phyloP scores from a whole-genome alignment of 768 basidiomycete species.

The Lactarius psammicola region DNA sequence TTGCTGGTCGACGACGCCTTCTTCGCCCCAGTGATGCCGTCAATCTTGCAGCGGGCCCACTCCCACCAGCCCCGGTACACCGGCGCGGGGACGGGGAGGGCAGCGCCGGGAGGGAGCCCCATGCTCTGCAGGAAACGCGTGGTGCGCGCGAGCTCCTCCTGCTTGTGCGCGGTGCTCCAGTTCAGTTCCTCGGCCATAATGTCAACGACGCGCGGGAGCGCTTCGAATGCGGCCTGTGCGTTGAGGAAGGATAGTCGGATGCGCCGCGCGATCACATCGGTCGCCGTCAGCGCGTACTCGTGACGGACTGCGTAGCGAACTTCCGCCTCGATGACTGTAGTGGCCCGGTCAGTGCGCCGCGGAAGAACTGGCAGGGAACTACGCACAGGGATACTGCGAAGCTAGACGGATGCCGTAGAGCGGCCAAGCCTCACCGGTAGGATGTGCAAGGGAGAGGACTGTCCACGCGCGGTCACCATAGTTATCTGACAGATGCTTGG shows the following conservation, averaged over 20 bases:
- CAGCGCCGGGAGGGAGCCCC: constrained; percentile 60
- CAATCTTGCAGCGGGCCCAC: constrained; percentile 15
- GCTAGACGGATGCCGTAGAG: constrained; percentile 74
- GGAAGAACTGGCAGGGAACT: not conserved
- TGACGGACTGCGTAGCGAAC: constrained; percentile 82
- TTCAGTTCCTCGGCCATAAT: constrained; percentile 85
- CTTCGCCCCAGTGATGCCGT: not conserved
- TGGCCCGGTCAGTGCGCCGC: constrained; percentile 4
- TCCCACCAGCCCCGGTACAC: constrained; percentile 17
- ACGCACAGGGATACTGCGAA: constrained; percentile 72
- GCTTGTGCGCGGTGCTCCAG: constrained; percentile 65
- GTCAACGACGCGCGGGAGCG: constrained; percentile 83
- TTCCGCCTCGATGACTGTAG: constrained; percentile 84
- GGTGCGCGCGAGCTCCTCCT: constrained; percentile 56
- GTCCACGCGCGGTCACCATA: constrained; percentile 98
- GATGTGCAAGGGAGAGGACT: constrained; percentile 75
- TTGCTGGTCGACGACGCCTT: constrained; percentile 34
- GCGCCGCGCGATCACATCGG: constrained; percentile 90
- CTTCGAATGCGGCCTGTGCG: constrained; percentile 76
- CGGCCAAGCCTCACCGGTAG: constrained; percentile 82
- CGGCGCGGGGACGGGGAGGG: not conserved
- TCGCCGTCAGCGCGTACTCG: constrained; percentile 91
- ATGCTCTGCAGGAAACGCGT: constrained; percentile 75
- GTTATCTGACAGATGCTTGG: constrained; percentile 87
- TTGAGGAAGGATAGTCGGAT: constrained; percentile 95